Conservation (phyloP, 306 rosid species). For the Myrica gale region DNA sequence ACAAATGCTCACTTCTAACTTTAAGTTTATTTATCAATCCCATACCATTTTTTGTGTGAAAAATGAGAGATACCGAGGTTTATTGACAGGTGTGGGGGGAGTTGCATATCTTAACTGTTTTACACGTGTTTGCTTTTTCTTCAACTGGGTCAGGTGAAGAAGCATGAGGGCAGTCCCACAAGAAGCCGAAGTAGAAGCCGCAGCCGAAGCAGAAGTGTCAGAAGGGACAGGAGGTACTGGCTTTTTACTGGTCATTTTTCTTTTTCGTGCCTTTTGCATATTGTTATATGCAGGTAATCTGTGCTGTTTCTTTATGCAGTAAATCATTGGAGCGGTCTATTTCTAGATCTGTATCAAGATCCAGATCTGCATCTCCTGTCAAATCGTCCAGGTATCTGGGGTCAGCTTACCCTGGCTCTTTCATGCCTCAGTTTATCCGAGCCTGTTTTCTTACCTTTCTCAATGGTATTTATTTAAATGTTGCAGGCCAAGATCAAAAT, state of each 20-base stretch:
- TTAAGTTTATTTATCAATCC: not conserved
- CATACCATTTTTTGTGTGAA: not conserved
- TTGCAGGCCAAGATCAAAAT: constrained; percentile 59
- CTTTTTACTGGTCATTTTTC: not conserved
- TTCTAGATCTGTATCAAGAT: constrained; percentile 75
- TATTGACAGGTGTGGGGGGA: constrained; percentile 6
- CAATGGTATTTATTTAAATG: constrained; percentile 21
- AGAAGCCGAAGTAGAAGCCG: constrained; percentile 88
- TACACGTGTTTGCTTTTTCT: constrained; percentile 16
- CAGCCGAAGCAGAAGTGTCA: constrained; percentile 67
- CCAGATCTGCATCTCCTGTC: constrained; percentile 84
- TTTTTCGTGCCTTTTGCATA: not conserved
- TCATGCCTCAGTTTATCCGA: not conserved
- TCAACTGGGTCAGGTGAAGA: constrained; percentile 61
- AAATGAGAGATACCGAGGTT: not conserved
- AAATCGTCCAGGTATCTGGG: constrained; percentile 68
- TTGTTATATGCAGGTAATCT: constrained; percentile 3
- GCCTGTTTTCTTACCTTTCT: not conserved
- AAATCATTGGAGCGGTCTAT: constrained; percentile 78
- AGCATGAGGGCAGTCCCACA: constrained; percentile 66
- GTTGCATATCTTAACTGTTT: not conserved
- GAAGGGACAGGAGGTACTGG: constrained; percentile 61
- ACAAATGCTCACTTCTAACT: constrained; percentile 4
- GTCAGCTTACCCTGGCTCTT: not conserved
- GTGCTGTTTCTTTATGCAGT: constrained; percentile 36